These are phyloP conservation scores for Penicillium sp. DNA, from an alignment of 2,329 filamentous ascomycete genomes.

Conservation along the genomic window DNA sequence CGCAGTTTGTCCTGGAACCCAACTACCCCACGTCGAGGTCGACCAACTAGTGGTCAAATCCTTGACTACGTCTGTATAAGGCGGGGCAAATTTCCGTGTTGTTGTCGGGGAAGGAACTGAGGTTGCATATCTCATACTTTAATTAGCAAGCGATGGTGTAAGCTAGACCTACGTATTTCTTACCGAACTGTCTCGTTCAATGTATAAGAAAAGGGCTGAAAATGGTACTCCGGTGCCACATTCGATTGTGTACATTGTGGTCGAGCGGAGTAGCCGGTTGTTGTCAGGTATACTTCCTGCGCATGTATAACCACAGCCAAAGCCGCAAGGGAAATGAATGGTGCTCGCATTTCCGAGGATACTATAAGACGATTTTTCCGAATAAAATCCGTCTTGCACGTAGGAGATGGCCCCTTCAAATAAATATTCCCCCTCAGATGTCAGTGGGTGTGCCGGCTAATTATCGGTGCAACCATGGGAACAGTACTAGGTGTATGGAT, in stretches of 20 bases:
- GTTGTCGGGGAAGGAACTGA: constrained; percentile 30
- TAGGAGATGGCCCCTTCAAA: neutral
- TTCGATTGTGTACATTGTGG: constrained; percentile 25
- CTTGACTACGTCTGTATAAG: constrained; percentile 23
- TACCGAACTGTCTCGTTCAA: constrained; percentile 29
- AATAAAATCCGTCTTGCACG: neutral
- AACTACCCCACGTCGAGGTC: constrained; percentile 35
- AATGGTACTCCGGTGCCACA: constrained; percentile 21
- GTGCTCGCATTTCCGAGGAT: neutral
- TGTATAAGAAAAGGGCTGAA: constrained; percentile 28
- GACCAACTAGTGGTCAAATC: constrained; percentile 21
- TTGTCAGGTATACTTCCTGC: constrained; percentile 28
- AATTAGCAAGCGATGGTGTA: constrained; percentile 4
- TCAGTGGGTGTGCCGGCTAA: neutral
- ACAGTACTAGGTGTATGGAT: neutral
- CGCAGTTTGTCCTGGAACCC: constrained; percentile 28
- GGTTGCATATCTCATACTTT: constrained; percentile 25
- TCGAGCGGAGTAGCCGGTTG: constrained; percentile 20
- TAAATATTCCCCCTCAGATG: neutral
- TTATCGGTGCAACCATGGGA: neutral
- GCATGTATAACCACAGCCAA: constrained; percentile 9
- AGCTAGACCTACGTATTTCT: neutral
- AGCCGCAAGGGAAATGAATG: neutral
- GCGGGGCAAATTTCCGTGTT: constrained; percentile 27
- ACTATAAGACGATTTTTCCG: neutral